Evolutionary conservation across 306 rosid species (phyloP).

Genomic region (Acmispon strigosus): DNA sequence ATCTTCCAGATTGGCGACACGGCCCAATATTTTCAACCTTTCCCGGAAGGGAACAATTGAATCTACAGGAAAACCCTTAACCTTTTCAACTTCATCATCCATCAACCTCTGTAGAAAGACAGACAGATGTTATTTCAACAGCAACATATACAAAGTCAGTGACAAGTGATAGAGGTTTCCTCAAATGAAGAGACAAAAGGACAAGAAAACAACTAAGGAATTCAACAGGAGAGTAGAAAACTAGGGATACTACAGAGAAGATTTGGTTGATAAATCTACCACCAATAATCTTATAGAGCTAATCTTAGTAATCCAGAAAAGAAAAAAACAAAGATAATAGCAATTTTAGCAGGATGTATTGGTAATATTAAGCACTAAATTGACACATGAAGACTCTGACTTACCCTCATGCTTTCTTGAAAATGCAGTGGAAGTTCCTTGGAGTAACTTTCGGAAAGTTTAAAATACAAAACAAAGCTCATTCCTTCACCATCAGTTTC

Average conservation of each 20-base stretch:
- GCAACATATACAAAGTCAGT: neutral
- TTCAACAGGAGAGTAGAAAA: neutral
- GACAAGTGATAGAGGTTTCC: neutral
- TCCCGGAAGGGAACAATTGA: constrained; percentile 69
- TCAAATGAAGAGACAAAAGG: constrained; percentile 2
- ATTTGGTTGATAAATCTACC: neutral
- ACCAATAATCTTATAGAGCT: neutral
- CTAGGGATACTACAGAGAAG: neutral
- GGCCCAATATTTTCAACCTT: constrained; percentile 90
- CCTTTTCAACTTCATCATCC: constrained; percentile 91
- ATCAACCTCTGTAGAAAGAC: constrained; percentile 55
- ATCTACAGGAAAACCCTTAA: constrained; percentile 83
- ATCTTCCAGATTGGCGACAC: constrained; percentile 77
- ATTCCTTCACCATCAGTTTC: constrained; percentile 95
- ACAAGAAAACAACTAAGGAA: neutral
- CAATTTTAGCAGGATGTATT: neutral
- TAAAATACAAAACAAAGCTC: constrained; percentile 87
- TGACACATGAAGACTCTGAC: constrained; percentile 28
- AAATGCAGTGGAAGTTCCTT: constrained; percentile 76
- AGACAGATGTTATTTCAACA: constrained; percentile 2
- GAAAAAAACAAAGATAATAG: no score
- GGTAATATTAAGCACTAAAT: neutral
- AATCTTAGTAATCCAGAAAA: no score
- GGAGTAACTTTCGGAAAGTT: constrained; percentile 69
- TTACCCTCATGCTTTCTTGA: constrained; percentile 85